These are phyloP conservation scores for Globisporangium rhizosaccharum DNA, from an alignment of 352 stramenopile species.

Conservation along the genomic window DNA sequence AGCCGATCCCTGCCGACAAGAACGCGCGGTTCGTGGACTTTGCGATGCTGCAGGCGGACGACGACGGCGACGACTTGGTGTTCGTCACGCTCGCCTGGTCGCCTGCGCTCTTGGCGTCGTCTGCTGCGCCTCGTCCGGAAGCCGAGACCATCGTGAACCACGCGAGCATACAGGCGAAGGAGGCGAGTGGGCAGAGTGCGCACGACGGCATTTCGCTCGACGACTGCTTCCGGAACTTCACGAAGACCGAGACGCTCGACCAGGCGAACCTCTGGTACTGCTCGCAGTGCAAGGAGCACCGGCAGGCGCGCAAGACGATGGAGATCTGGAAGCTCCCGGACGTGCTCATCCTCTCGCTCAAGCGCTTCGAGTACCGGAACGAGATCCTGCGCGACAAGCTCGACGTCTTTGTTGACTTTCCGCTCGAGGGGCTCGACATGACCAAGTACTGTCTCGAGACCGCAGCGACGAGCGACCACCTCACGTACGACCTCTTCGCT, in stretches of 20 bases:
- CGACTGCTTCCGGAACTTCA: conserved; percentile 86
- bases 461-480: conserved; percentile 24
- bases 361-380: conserved; percentile 87
- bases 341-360: conserved; percentile 82
- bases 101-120: conserved; percentile 31
- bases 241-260: conserved; percentile 72
- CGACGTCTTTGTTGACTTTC: conserved; percentile 84
- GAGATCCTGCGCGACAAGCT: conserved; percentile 81
- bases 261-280: conserved; percentile 87
- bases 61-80: conserved; percentile 36
- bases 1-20: conserved; percentile 36
- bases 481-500: conserved; percentile 84
- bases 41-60: conserved; percentile 31
- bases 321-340: conserved; percentile 78
- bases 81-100: conserved; percentile 57
- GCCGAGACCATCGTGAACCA: conserved; percentile 53
- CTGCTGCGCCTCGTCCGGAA: conserved; percentile 36
- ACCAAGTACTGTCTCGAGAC: conserved; percentile 67
- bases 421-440: conserved; percentile 82
- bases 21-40: conserved; percentile 50
- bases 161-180: conserved; percentile 32
- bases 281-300: conserved; percentile 68
- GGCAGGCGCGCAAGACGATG: conserved; percentile 74
- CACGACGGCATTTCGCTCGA: conserved; percentile 49
- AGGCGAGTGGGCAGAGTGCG: conserved; percentile 7